Evolutionary conservation across 805 yeast genomes (phyloP), one percentile per base, ranked within the genome.

Genomic region (Millerago galiae): DNA sequence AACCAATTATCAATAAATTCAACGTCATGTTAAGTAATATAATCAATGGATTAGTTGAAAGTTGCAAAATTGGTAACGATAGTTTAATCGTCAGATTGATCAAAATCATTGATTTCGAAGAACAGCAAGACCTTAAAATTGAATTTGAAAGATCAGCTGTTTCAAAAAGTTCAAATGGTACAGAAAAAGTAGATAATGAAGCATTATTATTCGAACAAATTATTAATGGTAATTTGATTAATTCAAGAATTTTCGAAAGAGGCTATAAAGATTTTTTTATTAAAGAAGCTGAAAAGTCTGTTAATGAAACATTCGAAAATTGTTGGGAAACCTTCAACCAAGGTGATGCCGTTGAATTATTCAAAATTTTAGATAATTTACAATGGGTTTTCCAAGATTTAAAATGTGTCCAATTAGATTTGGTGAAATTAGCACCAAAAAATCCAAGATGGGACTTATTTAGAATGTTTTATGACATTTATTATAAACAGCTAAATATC

Each of bases 321-420:
- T 79, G 89, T 65, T 72, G 68, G 53, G 75, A 72, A 45, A 72
- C 72, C 44, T 81, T 70, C 56, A 62, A 21, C 75, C 72, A 4
- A 15, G 69, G 64, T 16, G 66, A 57, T 35, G 71, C 35, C 2
- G 41, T 33, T 14, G 43, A 47, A 34, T 15, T 71, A 31, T 77
- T 80, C 61, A 71, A 70, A 14, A 78, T 88, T 1, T 69, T 85
- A 44, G 81, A 82, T 32, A 79, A 84, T 50, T 63, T 90, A 42
- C 81, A 79, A 44, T 91, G 96, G 90, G 74, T 89, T 15, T 87
- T 83, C 59, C 81, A 83, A 50, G 97, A 91, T 54, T 64, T 93
- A 42, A 62, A 72, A 26, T 74, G 82, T 43, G 87, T 84, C 5
- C 73, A 77, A 43, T 73, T 74, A 17, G 79, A 79, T 26, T 64